Evolutionary conservation across 331 rosid species (phyloP), one percentile per base, ranked within the genome.

Genomic region (Malus hybrid): DNA sequence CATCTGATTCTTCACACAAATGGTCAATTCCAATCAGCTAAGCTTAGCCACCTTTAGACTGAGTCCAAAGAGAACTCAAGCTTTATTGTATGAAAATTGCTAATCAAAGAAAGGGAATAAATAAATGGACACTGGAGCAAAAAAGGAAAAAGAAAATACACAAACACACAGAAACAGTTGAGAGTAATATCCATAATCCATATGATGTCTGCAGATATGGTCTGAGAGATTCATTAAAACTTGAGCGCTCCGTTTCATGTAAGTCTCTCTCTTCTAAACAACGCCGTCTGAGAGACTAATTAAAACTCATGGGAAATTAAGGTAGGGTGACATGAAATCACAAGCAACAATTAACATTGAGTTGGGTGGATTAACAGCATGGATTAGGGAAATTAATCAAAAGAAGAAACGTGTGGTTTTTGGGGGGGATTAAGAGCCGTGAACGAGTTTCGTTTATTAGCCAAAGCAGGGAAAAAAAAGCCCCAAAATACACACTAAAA

Each of bases 301-400:
- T 53, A 28, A 62, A 67, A 60, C 80, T 30, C 75, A 11, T 11
- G 53, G 74, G 20, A 22, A 7, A 63, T 60, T 22, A 78, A 62
- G 57, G 57, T 16, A 6, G 57, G 46, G 57, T 78, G 83, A 86
- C 85, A 78, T 83, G 85, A 86, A 77, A 86, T 83, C 80, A 82
- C 84, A 70, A 60, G 70, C 74, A 70, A 63, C 80, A 33, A 61
- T 24, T 34, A 15, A 58, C 12, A 33, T 18, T 61, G n/a, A 24
- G 69, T 73, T 61, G 42, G 58, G 69, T 39, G 12, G 63, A 73
- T n/a, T 63, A 74, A 3, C 14, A 18, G 50, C 63, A 74, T 33
- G 70, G 32, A 62, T 73, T 62, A 73, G 28, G 78, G 68, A 76
- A 75, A 28, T 64, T 32, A 44, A 29, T 70, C 29, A 66, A 36